phyloP scores from a whole-genome alignment of 2,329 filamentous ascomycete species.

The Fusarium zealandicum region DNA sequence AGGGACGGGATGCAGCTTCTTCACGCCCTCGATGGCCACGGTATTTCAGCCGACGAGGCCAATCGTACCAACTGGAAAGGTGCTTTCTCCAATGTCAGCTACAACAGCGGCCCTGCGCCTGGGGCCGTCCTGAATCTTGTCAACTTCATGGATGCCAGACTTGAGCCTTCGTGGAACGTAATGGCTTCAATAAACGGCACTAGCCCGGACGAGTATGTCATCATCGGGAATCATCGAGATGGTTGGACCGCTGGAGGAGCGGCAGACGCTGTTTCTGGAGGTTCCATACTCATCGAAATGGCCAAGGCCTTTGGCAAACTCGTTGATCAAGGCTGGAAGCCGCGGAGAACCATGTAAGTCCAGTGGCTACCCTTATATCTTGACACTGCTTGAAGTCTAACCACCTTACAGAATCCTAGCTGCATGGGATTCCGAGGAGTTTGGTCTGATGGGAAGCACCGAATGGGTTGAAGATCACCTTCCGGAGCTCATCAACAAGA shows the following conservation, averaged over 20 bases:
- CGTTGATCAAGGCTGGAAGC: constrained; percentile 58
- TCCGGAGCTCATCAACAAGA: constrained; percentile 18
- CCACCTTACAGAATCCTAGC: neutral
- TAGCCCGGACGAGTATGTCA: constrained; percentile 51
- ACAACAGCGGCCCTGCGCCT: constrained; percentile 21
- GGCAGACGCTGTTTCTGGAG: constrained; percentile 59
- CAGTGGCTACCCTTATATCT: rapidly evolving
- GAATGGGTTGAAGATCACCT: constrained; percentile 29
- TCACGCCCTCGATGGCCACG: constrained; percentile 12
- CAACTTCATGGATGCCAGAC: constrained; percentile 25
- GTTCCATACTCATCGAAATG: constrained; percentile 57
- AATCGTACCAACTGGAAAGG: constrained; percentile 27
- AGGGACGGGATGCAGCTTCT: constrained; percentile 20
- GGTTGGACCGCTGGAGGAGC: constrained; percentile 62
- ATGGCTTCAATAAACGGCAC: constrained; percentile 52
- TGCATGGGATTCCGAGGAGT: constrained; percentile 28
- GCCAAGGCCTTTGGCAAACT: constrained; percentile 57
- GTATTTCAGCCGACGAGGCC: constrained; percentile 7
- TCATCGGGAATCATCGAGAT: constrained; percentile 62
- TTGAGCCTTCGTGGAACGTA: constrained; percentile 41
- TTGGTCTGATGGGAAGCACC: constrained; percentile 25
- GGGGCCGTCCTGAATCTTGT: constrained; percentile 12
- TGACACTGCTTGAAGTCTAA: neutral
- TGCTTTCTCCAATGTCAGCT: constrained; percentile 22
- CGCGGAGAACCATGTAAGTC: constrained; percentile 54